Evolutionary conservation across 2,329 filamentous ascomycete species (phyloP).

Genomic region (Aspergillus fijiensis): DNA sequence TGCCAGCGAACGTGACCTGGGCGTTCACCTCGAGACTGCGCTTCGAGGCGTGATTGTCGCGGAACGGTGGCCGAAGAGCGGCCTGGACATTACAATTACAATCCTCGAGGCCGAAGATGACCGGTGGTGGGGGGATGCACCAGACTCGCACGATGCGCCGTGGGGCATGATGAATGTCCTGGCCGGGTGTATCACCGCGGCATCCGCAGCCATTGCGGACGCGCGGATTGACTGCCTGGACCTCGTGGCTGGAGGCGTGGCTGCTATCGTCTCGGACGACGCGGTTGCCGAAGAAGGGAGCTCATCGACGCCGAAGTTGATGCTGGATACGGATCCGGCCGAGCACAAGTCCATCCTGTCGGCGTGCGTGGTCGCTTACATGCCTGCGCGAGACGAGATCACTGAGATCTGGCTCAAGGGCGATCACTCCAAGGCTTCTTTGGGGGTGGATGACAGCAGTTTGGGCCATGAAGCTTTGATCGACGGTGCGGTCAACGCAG

Average conservation of each 20-base stretch:
- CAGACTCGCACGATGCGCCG: constrained; percentile 56
- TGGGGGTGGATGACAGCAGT: constrained; percentile 36
- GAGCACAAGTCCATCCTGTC: constrained; percentile 77
- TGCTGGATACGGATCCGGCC: constrained; percentile 78
- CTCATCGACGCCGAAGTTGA: constrained; percentile 32
- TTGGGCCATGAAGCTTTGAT: constrained; percentile 54
- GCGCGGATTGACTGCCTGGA: constrained; percentile 96
- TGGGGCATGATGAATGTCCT: constrained; percentile 93
- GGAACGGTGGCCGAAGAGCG: constrained; percentile 97
- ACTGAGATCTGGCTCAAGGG: constrained; percentile 96
- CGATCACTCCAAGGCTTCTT: constrained; percentile 45
- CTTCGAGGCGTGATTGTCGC: constrained; percentile 86
- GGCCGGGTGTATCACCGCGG: constrained; percentile 87
- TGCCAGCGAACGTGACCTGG: constrained; percentile 80
- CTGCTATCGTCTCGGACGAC: constrained; percentile 65
- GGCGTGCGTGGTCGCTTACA: constrained; percentile 85
- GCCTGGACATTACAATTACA: constrained; percentile 90
- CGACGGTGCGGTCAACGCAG: constrained; percentile 64
- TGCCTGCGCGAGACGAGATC: constrained; percentile 83
- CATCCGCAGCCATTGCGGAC: constrained; percentile 87
- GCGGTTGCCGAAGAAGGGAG: constrained; percentile 18
- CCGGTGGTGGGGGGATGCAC: constrained; percentile 60
- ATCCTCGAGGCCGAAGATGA: constrained; percentile 92
- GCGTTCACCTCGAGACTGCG: constrained; percentile 86
- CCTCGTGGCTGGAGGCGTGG: constrained; percentile 83